Conservation (phyloP, 306 rosid species). For the Nissolia schottii region DNA sequence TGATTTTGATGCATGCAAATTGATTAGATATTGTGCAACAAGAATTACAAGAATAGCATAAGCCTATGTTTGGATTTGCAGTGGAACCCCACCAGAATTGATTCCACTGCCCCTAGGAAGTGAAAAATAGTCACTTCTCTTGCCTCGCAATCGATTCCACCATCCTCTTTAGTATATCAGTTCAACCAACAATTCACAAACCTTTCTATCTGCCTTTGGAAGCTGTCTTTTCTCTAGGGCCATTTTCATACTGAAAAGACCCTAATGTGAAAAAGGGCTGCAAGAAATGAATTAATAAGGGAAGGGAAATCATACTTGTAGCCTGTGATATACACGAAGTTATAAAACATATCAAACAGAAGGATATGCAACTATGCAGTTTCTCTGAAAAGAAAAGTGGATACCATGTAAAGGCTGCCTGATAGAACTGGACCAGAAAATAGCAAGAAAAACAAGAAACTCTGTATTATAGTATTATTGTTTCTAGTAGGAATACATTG, state of each 20-base stretch:
- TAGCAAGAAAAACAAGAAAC: background rate
- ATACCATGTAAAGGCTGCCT: background rate
- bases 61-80: too few species aligned
- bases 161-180: background rate
- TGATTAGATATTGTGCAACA: conserved; percentile 13
- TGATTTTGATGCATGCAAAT: conserved; percentile 6
- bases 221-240: conserved; percentile 63
- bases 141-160: too few species aligned
- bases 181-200: conserved; percentile 25
- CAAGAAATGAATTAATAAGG: conserved; percentile 17
- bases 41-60: conserved; percentile 6
- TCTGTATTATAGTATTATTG: too few species aligned
- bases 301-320: background rate
- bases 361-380: conserved; percentile 5
- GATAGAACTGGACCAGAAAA: background rate
- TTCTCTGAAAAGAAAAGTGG: background rate
- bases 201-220: conserved; percentile 72
- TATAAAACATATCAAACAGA: background rate
- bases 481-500: background rate
- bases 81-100: too few species aligned
- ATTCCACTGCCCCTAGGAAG: too few species aligned
- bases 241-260: conserved; percentile 81
- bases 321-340: background rate
- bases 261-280: conserved; percentile 81
- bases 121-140: too few species aligned